Evolutionary conservation across 176 grass and related monocot genomes (phyloP).

Genomic region (Hsuehochloa calcarea): DNA sequence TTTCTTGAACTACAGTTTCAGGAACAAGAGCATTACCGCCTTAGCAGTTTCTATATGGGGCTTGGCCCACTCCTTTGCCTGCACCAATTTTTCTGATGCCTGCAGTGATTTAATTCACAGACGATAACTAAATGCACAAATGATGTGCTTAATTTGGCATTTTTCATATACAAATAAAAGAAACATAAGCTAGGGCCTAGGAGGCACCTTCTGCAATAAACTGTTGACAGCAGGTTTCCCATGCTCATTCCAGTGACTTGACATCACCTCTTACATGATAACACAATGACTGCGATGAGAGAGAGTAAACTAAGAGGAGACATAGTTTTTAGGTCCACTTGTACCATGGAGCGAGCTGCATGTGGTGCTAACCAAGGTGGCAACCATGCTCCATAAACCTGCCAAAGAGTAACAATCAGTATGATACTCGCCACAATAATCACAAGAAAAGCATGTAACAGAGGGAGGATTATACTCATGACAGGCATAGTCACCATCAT

Average conservation of each 20-base stretch:
- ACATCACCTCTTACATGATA: slow-evolving; percentile 56
- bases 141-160: slow-evolving; percentile 12
- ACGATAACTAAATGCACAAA: slow-evolving; percentile 12
- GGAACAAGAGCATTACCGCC: slow-evolving; percentile 35
- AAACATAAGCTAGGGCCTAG: background rate
- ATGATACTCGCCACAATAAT: background rate
- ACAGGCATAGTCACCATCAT: background rate
- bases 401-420: slow-evolving; percentile 21
- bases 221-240: slow-evolving; percentile 60
- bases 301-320: slow-evolving; percentile 28
- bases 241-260: slow-evolving; percentile 71
- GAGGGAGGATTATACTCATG: background rate
- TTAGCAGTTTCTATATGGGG: slow-evolving; percentile 67
- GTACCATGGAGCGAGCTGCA: slow-evolving; percentile 50
- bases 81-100: slow-evolving; percentile 67
- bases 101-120: slow-evolving; percentile 46
- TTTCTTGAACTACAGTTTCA: slow-evolving; percentile 33
- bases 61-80: slow-evolving; percentile 71
- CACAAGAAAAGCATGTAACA: slow-evolving; percentile 2
- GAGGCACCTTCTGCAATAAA: slow-evolving; percentile 63
- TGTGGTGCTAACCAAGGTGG: slow-evolving; percentile 76
- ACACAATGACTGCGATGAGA: slow-evolving; percentile 18
- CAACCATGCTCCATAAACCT: slow-evolving; percentile 90
- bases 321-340: slow-evolving; percentile 17
- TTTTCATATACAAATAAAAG: slow-evolving; percentile 18